Evolutionary conservation across 1,139 yeast species (phyloP), one percentile per base, ranked within the genome.

Genomic region (Yamadazyma oceani): DNA sequence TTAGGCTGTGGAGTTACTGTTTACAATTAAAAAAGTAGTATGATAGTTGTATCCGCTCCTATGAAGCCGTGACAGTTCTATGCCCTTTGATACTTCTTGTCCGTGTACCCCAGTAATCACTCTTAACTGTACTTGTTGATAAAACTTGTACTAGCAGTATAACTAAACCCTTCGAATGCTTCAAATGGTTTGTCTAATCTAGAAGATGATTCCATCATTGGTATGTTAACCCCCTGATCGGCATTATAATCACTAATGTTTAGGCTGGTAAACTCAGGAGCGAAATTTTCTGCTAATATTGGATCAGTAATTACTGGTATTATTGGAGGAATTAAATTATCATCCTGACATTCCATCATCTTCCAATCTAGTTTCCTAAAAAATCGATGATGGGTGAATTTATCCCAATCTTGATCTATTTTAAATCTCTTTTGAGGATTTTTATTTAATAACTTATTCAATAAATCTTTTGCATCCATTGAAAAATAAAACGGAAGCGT

Each of bases 401-500:
- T 33, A 1, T 44, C 48, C 66, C 76, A 75, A 41, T 73, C 64
- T 8, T 59, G 64, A 48, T 82, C 89, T 13, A 78, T 76, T 42
- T 85, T 80, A 48, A 89, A 72, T 39, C 97, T 70, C 53, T 85
- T 85, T 2, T 58, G 56, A 1, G 90, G 86, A 49, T 82, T 86
- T 53, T 85, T 86, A 46, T 85, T 82, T 31, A 90, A 64, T 27
- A 89, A 60, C 46, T 85, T 79, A 25, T 78, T 71, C 36, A 89
- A 62, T 37, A 89, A 61, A 51, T 88, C 96, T 55, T 85, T 87
- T 42, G 95, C 90, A 40, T 89, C 96, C 26, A 74, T 69, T 9
- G 94, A 79, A 40, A 90, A 66, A 55, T 87, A 88, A 51, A 77
- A 84, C 1, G 97, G 96, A 41, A 84, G 67, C 36, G 73, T 78